Evolutionary conservation across 2,329 filamentous ascomycete genomes (phyloP), one percentile per base, ranked within the genome.

Genomic region (Bipolaris cookei): DNA sequence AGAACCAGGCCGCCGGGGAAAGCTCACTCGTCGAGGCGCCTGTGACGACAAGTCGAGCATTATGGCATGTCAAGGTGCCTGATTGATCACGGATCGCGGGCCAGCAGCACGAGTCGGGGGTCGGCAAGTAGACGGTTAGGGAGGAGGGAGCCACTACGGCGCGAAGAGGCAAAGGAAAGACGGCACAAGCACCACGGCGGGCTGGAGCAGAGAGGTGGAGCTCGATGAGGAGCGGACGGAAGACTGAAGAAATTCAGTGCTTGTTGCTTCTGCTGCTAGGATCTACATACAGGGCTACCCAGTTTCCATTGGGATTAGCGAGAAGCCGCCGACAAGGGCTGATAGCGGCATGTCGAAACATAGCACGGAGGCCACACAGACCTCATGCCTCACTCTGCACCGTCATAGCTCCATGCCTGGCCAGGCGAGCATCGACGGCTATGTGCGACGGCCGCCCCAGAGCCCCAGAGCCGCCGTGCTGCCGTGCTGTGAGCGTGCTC

Each of bases 31-130:
- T 72, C 70, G 67, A 69, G 66, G 67, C 67, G 66, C 68, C 70
- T 65, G 72, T 69, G 70, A 69, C 65, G 62, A 69, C 66, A 66
- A 70, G 69, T 69, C 68, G 72, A 65, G 75, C 76, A 78, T 78
- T 74, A 73, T 77, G 75, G 71, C 73, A 73, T 73, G 61, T 68
- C 68, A 63, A 65, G 64, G 65, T 58, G 64, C 62, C 47, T 43
- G 57, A 65, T 59, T 50, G 66, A 68, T 62, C 60, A 64, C 64
- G 65, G 66, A 50, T 62, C 54, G 61, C 58, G 56, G 54, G 61
- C 58, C 55, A 56, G 63, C 55, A 66, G 68, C 61, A 64, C 60
- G 65, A 48, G 58, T 59, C 58, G 46, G 56, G 57, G 3, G 28
- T 30, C 61, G 52, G 59, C 59, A 63, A 66, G 62, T 59, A 67